phyloP scores from a whole-genome alignment of 306 rosid species.

The Acacia crassicarpa region DNA sequence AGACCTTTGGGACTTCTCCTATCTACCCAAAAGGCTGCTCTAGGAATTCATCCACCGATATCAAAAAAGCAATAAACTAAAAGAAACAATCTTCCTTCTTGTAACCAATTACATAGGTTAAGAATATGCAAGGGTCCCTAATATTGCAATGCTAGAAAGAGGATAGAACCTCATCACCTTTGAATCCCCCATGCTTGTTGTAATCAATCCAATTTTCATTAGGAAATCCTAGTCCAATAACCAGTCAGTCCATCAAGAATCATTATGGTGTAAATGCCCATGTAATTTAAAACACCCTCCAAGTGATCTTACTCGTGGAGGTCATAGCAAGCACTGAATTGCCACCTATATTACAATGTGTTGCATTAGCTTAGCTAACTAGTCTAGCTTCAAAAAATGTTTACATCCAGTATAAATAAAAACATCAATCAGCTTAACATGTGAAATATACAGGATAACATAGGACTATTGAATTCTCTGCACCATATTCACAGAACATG shows the following conservation, averaged over 20 bases:
- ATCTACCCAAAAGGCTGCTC: background rate
- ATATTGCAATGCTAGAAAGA: background rate
- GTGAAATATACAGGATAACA: background rate
- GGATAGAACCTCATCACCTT: background rate
- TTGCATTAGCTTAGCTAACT: background rate
- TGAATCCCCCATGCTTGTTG: background rate
- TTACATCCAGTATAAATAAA: background rate
- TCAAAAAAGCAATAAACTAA: background rate
- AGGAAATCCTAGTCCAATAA: background rate
- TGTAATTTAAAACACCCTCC: constrained; percentile 1
- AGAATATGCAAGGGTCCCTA: background rate
- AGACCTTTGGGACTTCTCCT: background rate
- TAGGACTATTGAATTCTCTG: constrained; percentile 11
- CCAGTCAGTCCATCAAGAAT: background rate
- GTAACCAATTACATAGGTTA: background rate
- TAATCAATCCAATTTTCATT: background rate
- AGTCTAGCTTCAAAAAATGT: background rate
- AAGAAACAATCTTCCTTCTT: background rate
- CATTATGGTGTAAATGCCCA: background rate
- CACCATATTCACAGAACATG: background rate
- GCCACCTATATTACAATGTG: constrained; percentile 4
- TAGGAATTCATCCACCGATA: background rate
- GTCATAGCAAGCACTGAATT: constrained; percentile 2
- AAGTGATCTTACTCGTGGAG: background rate
- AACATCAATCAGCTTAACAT: background rate